Evolutionary conservation across 1,284 basidiomycete species (phyloP).

Genomic region (Ceratobasidium sp.): DNA sequence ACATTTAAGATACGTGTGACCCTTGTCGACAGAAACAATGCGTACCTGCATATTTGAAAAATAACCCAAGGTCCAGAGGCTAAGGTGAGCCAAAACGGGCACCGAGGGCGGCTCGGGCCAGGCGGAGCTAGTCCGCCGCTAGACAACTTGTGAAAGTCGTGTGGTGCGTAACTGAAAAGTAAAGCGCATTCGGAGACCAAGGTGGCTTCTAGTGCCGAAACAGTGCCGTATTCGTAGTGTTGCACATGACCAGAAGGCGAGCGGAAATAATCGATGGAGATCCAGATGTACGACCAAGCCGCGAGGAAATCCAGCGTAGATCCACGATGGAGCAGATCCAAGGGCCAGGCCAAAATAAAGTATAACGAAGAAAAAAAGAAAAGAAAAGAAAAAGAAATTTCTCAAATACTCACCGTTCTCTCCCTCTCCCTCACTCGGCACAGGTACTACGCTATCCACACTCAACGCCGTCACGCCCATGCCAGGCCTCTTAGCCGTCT

Average conservation of each 20-base stretch:
- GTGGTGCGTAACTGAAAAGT: background rate
- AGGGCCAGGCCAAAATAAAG: background rate
- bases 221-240: background rate
- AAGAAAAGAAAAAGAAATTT: slow-evolving; percentile 3
- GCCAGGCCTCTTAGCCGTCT: slow-evolving; percentile 5
- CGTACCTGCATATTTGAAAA: too few species aligned
- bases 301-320: slow-evolving; percentile 3
- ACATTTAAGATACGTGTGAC: too few species aligned
- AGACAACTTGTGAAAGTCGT: background rate
- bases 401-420: slow-evolving; percentile 23
- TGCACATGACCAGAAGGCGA: background rate
- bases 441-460: slow-evolving; percentile 30
- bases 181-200: slow-evolving; percentile 6
- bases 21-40: too few species aligned
- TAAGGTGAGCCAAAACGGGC: slow-evolving; percentile 1
- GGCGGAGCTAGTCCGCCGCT: background rate
- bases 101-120: slow-evolving; percentile 1
- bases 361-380: slow-evolving; percentile 6
- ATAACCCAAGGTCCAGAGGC: background rate
- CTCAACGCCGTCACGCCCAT: slow-evolving; percentile 10
- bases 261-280: background rate
- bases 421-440: background rate
- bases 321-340: background rate
- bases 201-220: background rate
- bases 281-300: background rate